Base-by-base conservation (phyloP, 2,329 filamentous ascomycete species). In the Chaetomiaceae sp. region DNA sequence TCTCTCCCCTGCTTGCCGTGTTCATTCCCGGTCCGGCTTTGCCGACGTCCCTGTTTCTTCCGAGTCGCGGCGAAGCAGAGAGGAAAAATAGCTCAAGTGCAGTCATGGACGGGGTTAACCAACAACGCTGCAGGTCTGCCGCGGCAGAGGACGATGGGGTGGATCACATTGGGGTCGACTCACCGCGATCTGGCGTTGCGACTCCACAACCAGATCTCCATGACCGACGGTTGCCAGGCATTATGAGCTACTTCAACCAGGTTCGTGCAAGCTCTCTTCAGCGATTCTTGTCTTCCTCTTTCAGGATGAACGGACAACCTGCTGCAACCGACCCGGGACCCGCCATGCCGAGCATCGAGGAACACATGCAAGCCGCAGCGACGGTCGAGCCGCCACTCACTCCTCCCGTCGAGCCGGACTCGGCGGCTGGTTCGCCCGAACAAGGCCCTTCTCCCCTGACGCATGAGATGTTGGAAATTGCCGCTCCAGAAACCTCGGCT, bases 181-280 rank as follows among this genome's bases (percentile, higher is more conserved):
- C 87, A 44, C 93, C 89, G 60, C 86, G 89, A 62, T 94, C 90
- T 58, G 89, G 90, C 62, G 81, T 95, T 66, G 86, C 88, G 57
- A 98, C 93, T 53, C 93, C 93, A 58, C 86, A 90, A 62, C 93
- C 93, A 57, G 91, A 97, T 70, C 84, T 86, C 54, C 84, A 86
- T 63, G 93, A 98, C 73, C 96, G 95, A 73, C 86, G 93, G 70
- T 76, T 95, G 65, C 93, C 93, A 58, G 88, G 89, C 66, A 95
- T 97, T 73, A 85, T 93, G 78, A 94, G 85, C 76, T 96, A 93
- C 77, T 95, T 97, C 79, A 86, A 85, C 74, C 93, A 98, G 91
- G 93, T 98, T 95, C 84, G 93, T 96, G 79, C 79, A 76, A 81
- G 79, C 74, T 81, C 83, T 82, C 77, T 78, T 76, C 69, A 73